phyloP scores from a whole-genome alignment of 805 yeast genomes.

The Yamadazyma paraphyllophila region DNA sequence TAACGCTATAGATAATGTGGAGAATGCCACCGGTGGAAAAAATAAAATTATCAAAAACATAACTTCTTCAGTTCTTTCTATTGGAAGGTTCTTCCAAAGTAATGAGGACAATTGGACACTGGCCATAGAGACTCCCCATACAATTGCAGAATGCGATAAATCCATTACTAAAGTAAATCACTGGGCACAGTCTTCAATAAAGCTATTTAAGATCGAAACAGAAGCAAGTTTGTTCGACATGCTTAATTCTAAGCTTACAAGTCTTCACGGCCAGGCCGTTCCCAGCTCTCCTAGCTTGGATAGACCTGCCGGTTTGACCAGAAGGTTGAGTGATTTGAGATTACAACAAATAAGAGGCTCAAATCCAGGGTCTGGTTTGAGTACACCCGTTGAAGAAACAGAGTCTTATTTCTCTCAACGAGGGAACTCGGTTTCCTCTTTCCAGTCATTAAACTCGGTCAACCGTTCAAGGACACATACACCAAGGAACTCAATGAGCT shows the following conservation, averaged over 20 bases:
- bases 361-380: conserved; percentile 19
- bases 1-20: conserved; percentile 21
- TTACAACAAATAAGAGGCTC: conserved; percentile 28
- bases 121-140: conserved; percentile 13
- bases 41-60: conserved; percentile 40
- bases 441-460: conserved; percentile 40
- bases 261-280: conserved; percentile 12
- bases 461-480: conserved; percentile 36
- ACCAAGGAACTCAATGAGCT: conserved; percentile 34
- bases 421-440: conserved; percentile 33
- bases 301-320: conserved; percentile 47
- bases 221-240: conserved; percentile 19
- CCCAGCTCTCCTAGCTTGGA: conserved; percentile 39
- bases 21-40: conserved; percentile 21
- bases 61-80: conserved; percentile 32
- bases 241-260: conserved; percentile 13
- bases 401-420: conserved; percentile 18
- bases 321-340: conserved; percentile 47
- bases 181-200: conserved; percentile 52
- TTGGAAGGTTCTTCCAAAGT: conserved; percentile 30
- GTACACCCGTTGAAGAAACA: conserved; percentile 32
- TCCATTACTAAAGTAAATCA: conserved; percentile 40
- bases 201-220: conserved; percentile 45
- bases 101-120: conserved; percentile 7
- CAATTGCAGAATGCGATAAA: conserved; percentile 23